Conservation (phyloP, 345 rosid species). For the Citrus sinensis region DVS_A1.0 CM039166.1:18157001-18157500, state of each 20-base stretch:
- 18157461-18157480: constrained; percentile 10
- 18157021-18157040: not conserved
- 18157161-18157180: not conserved
- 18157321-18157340: not conserved
- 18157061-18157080: not conserved
- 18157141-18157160: not conserved
- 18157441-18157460: not conserved
- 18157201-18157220: too few relatives aligned
- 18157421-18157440: not conserved
- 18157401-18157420: not conserved
- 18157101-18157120: not conserved
- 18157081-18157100: too few relatives aligned
- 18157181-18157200: not conserved
- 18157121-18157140: not conserved
- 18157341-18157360: not conserved
- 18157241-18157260: not conserved
- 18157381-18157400: too few relatives aligned
- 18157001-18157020: not conserved
- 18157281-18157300: not conserved
- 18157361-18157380: too few relatives aligned
- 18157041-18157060: not conserved
- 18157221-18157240: not conserved
- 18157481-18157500: constrained; percentile 9
- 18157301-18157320: not conserved
- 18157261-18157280: not conserved